These are phyloP conservation scores for Talaromyces pinophilus DNA, from an alignment of 2,329 filamentous ascomycete species.

Conservation along the genomic window DNA sequence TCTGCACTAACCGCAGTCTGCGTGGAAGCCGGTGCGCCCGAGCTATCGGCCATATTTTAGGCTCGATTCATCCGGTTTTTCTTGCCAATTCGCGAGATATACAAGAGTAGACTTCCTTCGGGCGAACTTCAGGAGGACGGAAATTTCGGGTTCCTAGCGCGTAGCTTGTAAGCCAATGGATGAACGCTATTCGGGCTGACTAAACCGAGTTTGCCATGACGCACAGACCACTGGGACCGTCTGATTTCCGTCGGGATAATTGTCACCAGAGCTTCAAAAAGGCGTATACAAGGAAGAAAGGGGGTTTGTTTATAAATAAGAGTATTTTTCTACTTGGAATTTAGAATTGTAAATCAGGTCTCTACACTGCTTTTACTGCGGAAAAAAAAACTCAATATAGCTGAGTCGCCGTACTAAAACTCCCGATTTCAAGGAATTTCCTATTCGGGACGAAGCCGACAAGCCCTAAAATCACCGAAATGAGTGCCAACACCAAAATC, in stretches of 20 bases:
- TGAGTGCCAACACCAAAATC: constrained; percentile 31
- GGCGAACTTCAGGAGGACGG: not conserved
- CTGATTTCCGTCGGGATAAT: constrained; percentile 14
- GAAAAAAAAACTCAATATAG: not conserved
- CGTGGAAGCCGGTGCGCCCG: not conserved
- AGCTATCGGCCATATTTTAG: not conserved
- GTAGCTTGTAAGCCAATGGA: not conserved
- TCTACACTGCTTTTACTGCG: not conserved
- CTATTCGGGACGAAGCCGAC: constrained; percentile 2
- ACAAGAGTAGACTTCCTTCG: not conserved
- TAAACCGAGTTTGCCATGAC: not conserved
- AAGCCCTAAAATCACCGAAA: not conserved
- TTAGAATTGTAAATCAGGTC: not conserved
- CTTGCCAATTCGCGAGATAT: not conserved
- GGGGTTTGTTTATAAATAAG: not conserved
- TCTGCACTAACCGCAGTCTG: not conserved
- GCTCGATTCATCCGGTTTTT: not conserved
- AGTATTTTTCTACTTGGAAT: not conserved
- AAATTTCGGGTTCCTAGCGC: constrained; percentile 4
- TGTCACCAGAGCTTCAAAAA: constrained; percentile 6
- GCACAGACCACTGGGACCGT: not conserved
- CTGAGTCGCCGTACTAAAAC: not conserved
- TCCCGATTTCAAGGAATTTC: not conserved
- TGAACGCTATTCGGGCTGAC: not conserved
- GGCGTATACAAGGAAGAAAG: not conserved